Conservation (phyloP, 1,284 basidiomycete species). For the Trichosporon asahii region DNA sequence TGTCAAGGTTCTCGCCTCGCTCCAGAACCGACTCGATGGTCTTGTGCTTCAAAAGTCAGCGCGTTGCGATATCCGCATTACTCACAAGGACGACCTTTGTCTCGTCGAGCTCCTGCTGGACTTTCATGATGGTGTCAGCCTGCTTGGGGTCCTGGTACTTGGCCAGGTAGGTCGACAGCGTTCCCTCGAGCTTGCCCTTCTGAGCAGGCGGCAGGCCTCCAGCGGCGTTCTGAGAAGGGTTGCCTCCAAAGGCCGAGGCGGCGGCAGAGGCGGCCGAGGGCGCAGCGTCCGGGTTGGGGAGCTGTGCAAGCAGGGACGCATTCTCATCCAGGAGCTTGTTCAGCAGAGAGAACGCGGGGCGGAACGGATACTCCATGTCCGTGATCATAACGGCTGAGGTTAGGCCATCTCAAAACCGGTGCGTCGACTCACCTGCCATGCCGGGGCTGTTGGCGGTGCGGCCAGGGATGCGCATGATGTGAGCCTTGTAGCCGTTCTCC, state of each 20-base stretch:
- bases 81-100: slow-evolving; percentile 94
- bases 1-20: slow-evolving; percentile 95
- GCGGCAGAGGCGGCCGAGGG: slow-evolving; percentile 44
- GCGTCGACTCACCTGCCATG: slow-evolving; percentile 63
- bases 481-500: slow-evolving; percentile 90
- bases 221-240: slow-evolving; percentile 47
- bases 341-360: slow-evolving; percentile 92
- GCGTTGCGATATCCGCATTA: slow-evolving; percentile 18
- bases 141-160: slow-evolving; percentile 98
- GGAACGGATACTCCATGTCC: slow-evolving; percentile 93
- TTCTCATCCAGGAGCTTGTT: slow-evolving; percentile 95
- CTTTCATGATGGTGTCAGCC: slow-evolving; percentile 97
- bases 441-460: slow-evolving; percentile 41
- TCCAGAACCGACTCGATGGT: slow-evolving; percentile 97
- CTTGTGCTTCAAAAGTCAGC: slow-evolving; percentile 69
- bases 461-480: slow-evolving; percentile 65
- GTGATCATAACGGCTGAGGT: slow-evolving; percentile 80
- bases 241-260: slow-evolving; percentile 46
- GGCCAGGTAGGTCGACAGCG: slow-evolving; percentile 73
- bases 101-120: slow-evolving; percentile 97
- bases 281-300: slow-evolving; percentile 43
- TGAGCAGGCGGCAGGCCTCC: slow-evolving; percentile 51
- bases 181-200: slow-evolving; percentile 54
- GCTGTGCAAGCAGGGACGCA: slow-evolving; percentile 63
- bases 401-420: slow-evolving; percentile 12